phyloP scores from a whole-genome alignment of 106 monocot species.

The Phalaenopsis aphrodite region DNA sequence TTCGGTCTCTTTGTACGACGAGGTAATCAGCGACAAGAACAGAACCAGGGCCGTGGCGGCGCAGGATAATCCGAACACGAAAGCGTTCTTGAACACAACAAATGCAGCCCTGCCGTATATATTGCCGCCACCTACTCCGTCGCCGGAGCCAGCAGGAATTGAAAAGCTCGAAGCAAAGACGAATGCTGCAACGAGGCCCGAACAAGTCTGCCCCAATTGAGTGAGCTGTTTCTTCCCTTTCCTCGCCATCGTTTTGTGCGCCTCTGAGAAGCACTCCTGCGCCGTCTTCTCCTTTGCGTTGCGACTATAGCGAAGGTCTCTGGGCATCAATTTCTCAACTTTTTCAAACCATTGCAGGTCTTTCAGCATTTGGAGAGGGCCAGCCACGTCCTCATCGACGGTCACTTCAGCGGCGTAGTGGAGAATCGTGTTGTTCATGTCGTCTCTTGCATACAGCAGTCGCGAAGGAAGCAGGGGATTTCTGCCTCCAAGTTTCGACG shows the following conservation, averaged over 20 bases:
- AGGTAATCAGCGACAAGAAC: constrained; percentile 27
- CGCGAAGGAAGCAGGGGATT: constrained; percentile 19
- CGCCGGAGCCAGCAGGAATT: constrained; percentile 7
- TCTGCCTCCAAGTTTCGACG: background rate
- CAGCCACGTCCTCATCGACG: background rate
- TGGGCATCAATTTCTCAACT: constrained; percentile 20
- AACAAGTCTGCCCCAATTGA: constrained; percentile 26
- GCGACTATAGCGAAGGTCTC: constrained; percentile 22
- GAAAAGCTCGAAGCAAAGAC: constrained; percentile 37
- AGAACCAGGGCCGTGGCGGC: constrained; percentile 28
- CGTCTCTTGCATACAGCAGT: constrained; percentile 7
- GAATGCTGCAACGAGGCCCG: constrained; percentile 28
- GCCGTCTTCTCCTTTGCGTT: constrained; percentile 24
- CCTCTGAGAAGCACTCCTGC: constrained; percentile 26
- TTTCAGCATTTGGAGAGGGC: constrained; percentile 18
- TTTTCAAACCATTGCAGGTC: constrained; percentile 29
- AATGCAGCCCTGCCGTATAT: constrained; percentile 18
- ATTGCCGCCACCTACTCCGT: constrained; percentile 4
- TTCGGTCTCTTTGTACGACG: constrained; percentile 19
- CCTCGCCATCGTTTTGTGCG: constrained; percentile 19
- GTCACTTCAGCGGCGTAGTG: constrained; percentile 21
- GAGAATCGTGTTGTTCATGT: constrained; percentile 18
- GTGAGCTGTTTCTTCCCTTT: constrained; percentile 7
- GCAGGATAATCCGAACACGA: constrained; percentile 28
- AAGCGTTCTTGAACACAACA: constrained; percentile 26